Evolutionary conservation across 495 filamentous ascomycete genomes (phyloP), one percentile per base, ranked within the genome.

Genomic region (Parmelia sp.): DNA sequence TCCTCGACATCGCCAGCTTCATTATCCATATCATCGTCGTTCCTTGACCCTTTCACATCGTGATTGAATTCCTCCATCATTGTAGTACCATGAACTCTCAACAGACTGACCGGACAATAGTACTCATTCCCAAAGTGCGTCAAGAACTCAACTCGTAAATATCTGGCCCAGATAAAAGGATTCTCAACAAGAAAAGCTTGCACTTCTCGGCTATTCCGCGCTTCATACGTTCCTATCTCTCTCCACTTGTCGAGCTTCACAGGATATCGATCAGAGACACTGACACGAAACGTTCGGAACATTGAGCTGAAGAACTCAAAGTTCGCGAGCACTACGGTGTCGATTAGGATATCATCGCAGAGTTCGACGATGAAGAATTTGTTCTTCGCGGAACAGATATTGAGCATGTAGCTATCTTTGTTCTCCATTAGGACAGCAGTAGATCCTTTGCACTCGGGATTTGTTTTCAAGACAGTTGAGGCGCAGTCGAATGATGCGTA

Each of bases 281-380:
- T 91, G 60, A 97, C 85, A 25, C 89, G 81, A 73, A 98, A 96
- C 27, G 84, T 88, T 61, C 90, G 88, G 70, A 97, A 90, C 81
- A 96, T 97, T 66, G 90, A 95, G 59, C 90, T 96, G 77, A 98
- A 98, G 79, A 98, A 98, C 74, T 96, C 94, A 73, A 93, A 98
- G 74, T 97, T 98, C 49, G 94, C 93, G 25, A 98, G 82, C 2
- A 96, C 94, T 37, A 98, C 81, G 5, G 94, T 98, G 73, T 98
- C 94, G 61, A 98, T 88, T 51, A 96, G 81, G 60, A 98, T 97
- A 65, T 97, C 91, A 73, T 97, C 91, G 70, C 86, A 90, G 3
- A 88, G 76, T 74, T 98, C 93, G 60, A 98, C 83, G 66, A 97
- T 90, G 60, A 97, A 80, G 74, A 95, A 96, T 75, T 97, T 97